Base-by-base conservation (phyloP, 2,329 filamentous ascomycete species). In the Exserohilum turcica region DNA sequence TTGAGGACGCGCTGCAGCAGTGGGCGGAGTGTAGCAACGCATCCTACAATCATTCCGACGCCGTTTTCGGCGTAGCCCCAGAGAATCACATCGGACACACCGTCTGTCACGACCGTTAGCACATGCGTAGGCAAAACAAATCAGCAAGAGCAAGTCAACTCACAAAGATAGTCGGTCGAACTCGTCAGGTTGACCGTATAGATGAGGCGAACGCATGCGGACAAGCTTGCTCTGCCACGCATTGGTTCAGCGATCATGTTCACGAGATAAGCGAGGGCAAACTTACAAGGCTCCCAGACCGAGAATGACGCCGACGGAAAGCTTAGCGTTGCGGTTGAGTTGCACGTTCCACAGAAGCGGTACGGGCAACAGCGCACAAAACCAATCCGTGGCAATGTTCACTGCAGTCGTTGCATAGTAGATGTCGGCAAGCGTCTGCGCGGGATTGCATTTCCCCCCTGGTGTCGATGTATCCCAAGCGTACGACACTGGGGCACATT, bases 381-480 rank as follows among this genome's bases (percentile, higher is more conserved):
- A 53, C 50, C 50, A 53, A 29, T 53, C 45, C 19, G 50, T 53
- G n/a, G 50, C 45, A 49, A 53, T 49, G 16, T 53, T 53, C 12
- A 53, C 33, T 16, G 50, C 50, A 9, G 50, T 53, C 9, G 50
- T 53, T 28, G 50, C 50, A 19, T 53, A 53, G 33, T 53, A 53
- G 15, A 53, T 44, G 6, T 53, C 50, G 19, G 50, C 50, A 27
- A 53, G 39, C 38, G 39, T 49, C 7, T 49, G 45, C 21, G 50
- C 33, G 10, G 45, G 50, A 15, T 53, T 53, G 32, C 50, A 53
- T 24, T 49, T 53, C 27, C 50, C 50, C 9, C 50, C 50, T 7
- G 39, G 45, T 8, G 50, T 53, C 5, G 50, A 53, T n/a, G 45
- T 49, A 38, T 53, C 50, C 50, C 50, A 53, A 27, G 45, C 50